Evolutionary conservation across 2,329 filamentous ascomycete species (phyloP), one percentile per base, ranked within the genome.

Genomic region (Cladosporium velox): DNA sequence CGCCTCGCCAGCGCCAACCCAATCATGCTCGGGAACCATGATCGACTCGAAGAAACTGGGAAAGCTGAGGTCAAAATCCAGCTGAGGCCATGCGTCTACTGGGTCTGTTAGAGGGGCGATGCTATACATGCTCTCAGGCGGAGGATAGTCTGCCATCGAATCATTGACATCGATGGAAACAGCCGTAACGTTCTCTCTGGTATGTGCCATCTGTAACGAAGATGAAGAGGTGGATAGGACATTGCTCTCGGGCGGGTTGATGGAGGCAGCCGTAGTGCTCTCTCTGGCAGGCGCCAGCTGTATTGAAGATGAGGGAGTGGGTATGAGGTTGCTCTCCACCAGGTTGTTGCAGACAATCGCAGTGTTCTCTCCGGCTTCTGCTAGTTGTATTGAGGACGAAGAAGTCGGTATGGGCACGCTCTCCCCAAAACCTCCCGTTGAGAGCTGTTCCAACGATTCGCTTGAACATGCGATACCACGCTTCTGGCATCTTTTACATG

Each of bases 401-500:
- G 41, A 3, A 2, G 41, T 21, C 2, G 18, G 18, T 44, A 44
- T 4, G 41, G 41, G 41, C 8, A 44, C 18, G 7, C 41, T 44
- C 2, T 34, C 38, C n/a, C n/a, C 26, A n/a, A 21, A 2, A 11
- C 51, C 28, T 30, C 51, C 51, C 15, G 18, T 18, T 32, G 51
- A 34, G 51, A 58, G 18, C 54, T 58, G 54, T 14, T 21, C 60
- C 12, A 61, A 10, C 6, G 68, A 69, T 26, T 67, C 65, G 32
- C 59, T 70, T 66, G 26, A 41, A 18, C 52, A 72, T 14, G 28
- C 49, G 47, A 65, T 62, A 10, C 61, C 64, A 1, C 65, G 62
- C 35, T 70, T 66, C 5, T 54, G 51, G 44, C 72, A 74, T 32
- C 72, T 65, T 63, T 72, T 70, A 59, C 74, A 77, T 3, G 75